Percentiles rank a stretch among this genome's conserved stretches.
phyloP scores from a whole-genome alignment of 495 filamentous ascomycete genomes.

The Staphylotrichum longicolle region DNA sequence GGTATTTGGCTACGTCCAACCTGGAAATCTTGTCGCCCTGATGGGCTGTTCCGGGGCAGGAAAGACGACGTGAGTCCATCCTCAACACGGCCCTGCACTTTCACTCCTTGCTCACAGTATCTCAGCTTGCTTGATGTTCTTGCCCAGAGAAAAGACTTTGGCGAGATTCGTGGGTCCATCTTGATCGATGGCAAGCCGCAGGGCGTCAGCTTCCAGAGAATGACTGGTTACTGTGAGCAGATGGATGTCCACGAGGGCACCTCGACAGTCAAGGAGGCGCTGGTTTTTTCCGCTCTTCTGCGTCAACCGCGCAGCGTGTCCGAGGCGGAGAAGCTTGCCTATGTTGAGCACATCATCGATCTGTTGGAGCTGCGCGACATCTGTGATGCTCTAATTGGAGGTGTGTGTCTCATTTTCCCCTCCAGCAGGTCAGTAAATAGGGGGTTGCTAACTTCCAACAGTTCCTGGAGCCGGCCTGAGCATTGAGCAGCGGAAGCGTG shows the following conservation, averaged over 20 bases:
- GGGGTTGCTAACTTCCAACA: constrained; percentile 5
- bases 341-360: constrained; percentile 83
- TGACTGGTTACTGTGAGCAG: constrained; percentile 86
- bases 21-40: constrained; percentile 71
- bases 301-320: constrained; percentile 66
- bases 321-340: constrained; percentile 68
- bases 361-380: constrained; percentile 77
- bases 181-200: constrained; percentile 65
- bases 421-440: too few species aligned
- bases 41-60: constrained; percentile 83
- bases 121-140: constrained; percentile 51
- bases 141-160: constrained; percentile 62
- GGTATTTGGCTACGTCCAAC: constrained; percentile 75
- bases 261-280: constrained; percentile 74
- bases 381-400: constrained; percentile 75
- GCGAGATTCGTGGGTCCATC: constrained; percentile 55
- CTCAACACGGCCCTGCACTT: not conserved
- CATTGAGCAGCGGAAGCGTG: constrained; percentile 54
- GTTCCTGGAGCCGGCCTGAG: constrained; percentile 62
- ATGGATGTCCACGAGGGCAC: constrained; percentile 79
- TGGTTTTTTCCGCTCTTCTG: constrained; percentile 74
- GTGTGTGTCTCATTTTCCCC: not conserved
- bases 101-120: not conserved
- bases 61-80: constrained; percentile 46
- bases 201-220: constrained; percentile 70